Evolutionary conservation across 2,329 filamentous ascomycete species (phyloP), one percentile per base, ranked within the genome.

Genomic region (Sclerotinia spermophila): DNA sequence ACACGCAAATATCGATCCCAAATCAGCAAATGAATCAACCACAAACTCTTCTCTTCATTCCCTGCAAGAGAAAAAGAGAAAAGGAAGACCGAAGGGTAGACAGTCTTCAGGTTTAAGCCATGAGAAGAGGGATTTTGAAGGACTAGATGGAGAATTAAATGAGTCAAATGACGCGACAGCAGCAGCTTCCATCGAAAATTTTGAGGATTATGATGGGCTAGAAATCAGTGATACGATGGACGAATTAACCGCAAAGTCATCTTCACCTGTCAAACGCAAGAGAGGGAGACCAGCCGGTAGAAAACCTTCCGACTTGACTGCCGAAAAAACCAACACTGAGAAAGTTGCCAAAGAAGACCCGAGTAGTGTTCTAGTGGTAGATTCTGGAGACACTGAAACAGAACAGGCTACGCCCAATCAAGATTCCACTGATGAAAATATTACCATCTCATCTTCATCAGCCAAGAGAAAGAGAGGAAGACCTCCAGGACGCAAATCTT

Each of bases 381-480:
- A 30, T 7, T 24, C n/a, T 8, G 27, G 42, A 33, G 19, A n/a
- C 44, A 21, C 33, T 33, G 21, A 33, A 21, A 58, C 7, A 15
- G 21, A 44, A 6, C n/a, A 66, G n/a, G n/a, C 19, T 53, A 66
- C 62, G 38, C 17, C 35, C 15, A 30, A 38, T 66, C n/a, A 53
- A 8, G 42, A 30, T 40, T 53, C 45, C 11, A 30, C 33, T 24
- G 48, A 19, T 7, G 17, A 30, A 17, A 2, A 38, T 27, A n/a
- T 24, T 35, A n/a, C 45, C 5, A 42, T 40, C 62, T 27, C 62
- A 40, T 53, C 45, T 27, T 35, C 65, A 27, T 44, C 27, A 19
- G 65, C 7, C 35, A 59, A 67, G 30, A 59, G 40, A 19, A 67
- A 59, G 51, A 67, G 51, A 21, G 65, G 51, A 59, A 67, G 65